Evolutionary conservation across 495 filamentous ascomycete species (phyloP), one percentile per base, ranked within the genome.

Genomic region (Xylaria venustula): DNA sequence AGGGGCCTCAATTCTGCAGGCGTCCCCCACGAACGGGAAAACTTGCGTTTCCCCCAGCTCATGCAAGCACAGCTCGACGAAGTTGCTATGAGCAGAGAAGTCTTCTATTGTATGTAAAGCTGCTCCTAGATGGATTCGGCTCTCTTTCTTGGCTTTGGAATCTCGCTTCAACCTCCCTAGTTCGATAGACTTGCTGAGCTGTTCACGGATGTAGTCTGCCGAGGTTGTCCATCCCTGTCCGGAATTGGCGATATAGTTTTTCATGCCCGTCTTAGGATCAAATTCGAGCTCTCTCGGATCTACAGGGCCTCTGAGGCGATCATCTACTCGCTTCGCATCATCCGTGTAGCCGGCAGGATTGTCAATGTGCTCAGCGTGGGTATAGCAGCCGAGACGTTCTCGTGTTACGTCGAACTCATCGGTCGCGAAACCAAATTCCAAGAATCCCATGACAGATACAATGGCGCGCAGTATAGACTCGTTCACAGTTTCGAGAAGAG

Each of bases 341-440:
- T 89, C 86, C 25, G 83, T 85, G 67, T 90, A 90, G 61, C 82
- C 79, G 64, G 69, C 12, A 7, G 66, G 66, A 62, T 90, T 92
- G 65, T 80, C 81, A 59, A 93, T 92, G 70, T 92, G 89, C 65
- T 93, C 90, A 65, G 92, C 90, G 0, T 90, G 90, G 19, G 89
- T 80, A 66, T 93, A 93, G 54, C 88, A 85, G 5, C 90, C 90
- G n/a, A 93, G 76, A 19, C 90, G 77, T 25, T 93, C 90, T 2
- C 85, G 77, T 2, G 90, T 93, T 44, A 93, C 90, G 67, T 93
- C 90, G 68, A 92, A 93, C 66, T 93, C 90, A 1, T 71, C 86
- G 0, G 90, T 93, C 17, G 89, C 90, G 77, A 90, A 93, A 15
- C 90, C 90, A 71, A 93, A 93, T 45, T 81, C 85, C 79, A 92